phyloP scores from a whole-genome alignment of 176 grass and related monocot genomes.

The Aegilops tauschii region DNA sequence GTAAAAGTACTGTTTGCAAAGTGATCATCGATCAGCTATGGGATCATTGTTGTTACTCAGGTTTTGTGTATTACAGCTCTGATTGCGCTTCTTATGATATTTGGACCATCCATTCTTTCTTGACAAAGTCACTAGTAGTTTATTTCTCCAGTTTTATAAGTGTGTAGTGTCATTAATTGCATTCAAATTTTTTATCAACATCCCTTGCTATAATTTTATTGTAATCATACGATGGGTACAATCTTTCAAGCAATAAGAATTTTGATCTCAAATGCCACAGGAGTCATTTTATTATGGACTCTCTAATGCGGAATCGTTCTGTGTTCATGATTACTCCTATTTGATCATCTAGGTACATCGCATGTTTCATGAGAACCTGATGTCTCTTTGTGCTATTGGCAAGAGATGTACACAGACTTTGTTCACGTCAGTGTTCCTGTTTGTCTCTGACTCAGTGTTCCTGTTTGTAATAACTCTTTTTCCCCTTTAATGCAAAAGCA shows the following conservation, averaged over 20 bases:
- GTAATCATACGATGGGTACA: not conserved
- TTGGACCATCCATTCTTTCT: not conserved
- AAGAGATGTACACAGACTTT: slow-evolving; percentile 3
- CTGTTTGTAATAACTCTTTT: too few relatives aligned
- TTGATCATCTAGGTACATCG: slow-evolving; percentile 34
- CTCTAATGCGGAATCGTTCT: not conserved
- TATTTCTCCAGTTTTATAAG: too few relatives aligned
- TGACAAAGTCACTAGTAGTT: not conserved
- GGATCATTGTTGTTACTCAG: slow-evolving; percentile 61
- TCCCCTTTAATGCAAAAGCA: too few relatives aligned
- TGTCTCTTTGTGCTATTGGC: not conserved
- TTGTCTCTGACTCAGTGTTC: too few relatives aligned
- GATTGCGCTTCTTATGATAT: not conserved
- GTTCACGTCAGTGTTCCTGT: too few relatives aligned
- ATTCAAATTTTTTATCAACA: not conserved
- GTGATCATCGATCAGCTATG: slow-evolving; percentile 92
- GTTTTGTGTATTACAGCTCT: slow-evolving; percentile 26
- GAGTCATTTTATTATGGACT: slow-evolving; percentile 84
- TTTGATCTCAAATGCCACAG: slow-evolving; percentile 36
- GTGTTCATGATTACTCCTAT: slow-evolving; percentile 5
- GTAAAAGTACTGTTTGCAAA: slow-evolving; percentile 50
- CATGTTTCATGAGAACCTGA: slow-evolving; percentile 17
- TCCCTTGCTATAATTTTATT: not conserved
- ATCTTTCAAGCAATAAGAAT: slow-evolving; percentile 4
- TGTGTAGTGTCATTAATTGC: too few relatives aligned